A percentile compares a stretch with the other conserved stretches of the same genome.
Conservation (phyloP, 257 asterid species). For the Solanum infundibuliforme region DNA sequence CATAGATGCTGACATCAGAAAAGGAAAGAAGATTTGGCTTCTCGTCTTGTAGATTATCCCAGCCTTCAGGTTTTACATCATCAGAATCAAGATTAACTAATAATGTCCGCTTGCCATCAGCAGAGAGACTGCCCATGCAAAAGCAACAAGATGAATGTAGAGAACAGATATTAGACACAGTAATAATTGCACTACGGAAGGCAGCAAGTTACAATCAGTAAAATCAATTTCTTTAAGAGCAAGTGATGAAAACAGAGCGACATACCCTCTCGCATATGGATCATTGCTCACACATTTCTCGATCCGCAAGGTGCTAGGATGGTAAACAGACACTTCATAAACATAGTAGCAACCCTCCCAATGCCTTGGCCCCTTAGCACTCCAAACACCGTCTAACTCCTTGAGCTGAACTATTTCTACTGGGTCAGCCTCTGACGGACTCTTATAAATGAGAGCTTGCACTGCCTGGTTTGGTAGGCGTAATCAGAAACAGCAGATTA, state of each 20-base stretch:
- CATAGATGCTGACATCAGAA: slow-evolving; percentile 81
- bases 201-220: background rate
- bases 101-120: slow-evolving; percentile 61
- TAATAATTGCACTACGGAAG: background rate
- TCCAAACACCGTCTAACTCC: slow-evolving; percentile 85
- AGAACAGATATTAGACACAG: background rate
- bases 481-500: background rate
- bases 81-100: slow-evolving; percentile 65
- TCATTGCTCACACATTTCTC: slow-evolving; percentile 78
- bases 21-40: slow-evolving; percentile 61
- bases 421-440: slow-evolving; percentile 38
- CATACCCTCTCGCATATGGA: slow-evolving; percentile 95
- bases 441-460: slow-evolving; percentile 44
- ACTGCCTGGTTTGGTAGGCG: slow-evolving; percentile 43
- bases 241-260: slow-evolving; percentile 5
- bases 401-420: slow-evolving; percentile 50
- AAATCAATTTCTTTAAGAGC: background rate
- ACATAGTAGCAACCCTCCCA: slow-evolving; percentile 93
- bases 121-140: slow-evolving; percentile 59
- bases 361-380: slow-evolving; percentile 51
- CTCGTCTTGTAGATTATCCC: slow-evolving; percentile 69
- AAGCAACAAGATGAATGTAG: slow-evolving; percentile 1
- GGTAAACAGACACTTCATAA: slow-evolving; percentile 83
- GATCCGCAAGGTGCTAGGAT: slow-evolving; percentile 63
- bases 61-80: slow-evolving; percentile 70